Percentiles rank a stretch among this genome's conserved stretches.
Evolutionary conservation across 202 grass and related monocot species (phyloP).

Genomic region (Zoysia matrella): DNA sequence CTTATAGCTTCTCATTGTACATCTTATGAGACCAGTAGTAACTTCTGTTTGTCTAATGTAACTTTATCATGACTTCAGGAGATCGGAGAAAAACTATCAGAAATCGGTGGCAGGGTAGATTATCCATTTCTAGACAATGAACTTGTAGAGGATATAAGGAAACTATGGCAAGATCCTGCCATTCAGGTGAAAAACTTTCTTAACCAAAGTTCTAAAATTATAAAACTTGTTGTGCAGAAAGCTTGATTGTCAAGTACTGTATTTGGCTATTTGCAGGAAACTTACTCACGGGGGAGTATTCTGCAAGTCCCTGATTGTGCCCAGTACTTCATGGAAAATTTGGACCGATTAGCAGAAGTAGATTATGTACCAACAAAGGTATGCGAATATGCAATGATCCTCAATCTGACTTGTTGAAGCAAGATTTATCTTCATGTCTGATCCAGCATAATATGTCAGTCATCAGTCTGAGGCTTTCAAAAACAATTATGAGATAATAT

Average conservation of each 20-base stretch:
- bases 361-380: slow-evolving; percentile 93
- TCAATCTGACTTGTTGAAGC: not conserved
- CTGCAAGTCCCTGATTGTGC: slow-evolving; percentile 97
- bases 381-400: slow-evolving; percentile 29
- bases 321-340: slow-evolving; percentile 95
- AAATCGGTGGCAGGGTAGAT: slow-evolving; percentile 67
- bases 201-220: slow-evolving; percentile 3
- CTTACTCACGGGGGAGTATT: slow-evolving; percentile 78
- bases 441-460: not conserved
- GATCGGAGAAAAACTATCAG: slow-evolving; percentile 83
- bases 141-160: slow-evolving; percentile 61
- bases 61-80: slow-evolving; percentile 58
- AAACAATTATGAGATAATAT: not conserved
- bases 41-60: slow-evolving; percentile 23
- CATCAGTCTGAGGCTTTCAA: not conserved
- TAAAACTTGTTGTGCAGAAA: not conserved
- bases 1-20: not conserved
- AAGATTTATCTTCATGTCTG: slow-evolving; percentile 19
- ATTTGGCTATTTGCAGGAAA: slow-evolving; percentile 59
- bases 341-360: slow-evolving; percentile 69
- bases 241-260: slow-evolving; percentile 25
- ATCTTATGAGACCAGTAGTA: not conserved
- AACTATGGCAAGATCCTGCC: slow-evolving; percentile 86
- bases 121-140: slow-evolving; percentile 83
- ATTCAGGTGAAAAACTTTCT: slow-evolving; percentile 71